These are phyloP conservation scores for Conidiobolus incongruus DNA, from an alignment of 371 early-diverging fungal genomes.

Conservation along the genomic window DNA sequence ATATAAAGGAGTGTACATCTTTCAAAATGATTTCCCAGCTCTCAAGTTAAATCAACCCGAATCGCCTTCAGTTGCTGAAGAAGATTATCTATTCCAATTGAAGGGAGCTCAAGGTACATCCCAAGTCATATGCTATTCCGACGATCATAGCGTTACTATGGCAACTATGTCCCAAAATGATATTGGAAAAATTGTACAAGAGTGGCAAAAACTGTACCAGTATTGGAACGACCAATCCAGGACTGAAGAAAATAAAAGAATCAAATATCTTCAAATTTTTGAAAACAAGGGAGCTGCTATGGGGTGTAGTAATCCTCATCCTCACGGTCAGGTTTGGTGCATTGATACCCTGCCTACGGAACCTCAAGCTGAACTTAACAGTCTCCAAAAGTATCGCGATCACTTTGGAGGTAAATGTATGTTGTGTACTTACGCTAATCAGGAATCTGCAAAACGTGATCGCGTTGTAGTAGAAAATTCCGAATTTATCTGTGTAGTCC, in stretches of 20 bases:
- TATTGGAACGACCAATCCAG: constrained; percentile 11
- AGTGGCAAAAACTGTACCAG: constrained; percentile 43
- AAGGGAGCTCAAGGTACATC: constrained; percentile 30
- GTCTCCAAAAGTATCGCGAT: constrained; percentile 24
- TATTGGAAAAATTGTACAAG: constrained; percentile 36
- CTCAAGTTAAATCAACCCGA: constrained; percentile 39
- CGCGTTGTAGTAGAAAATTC: constrained; percentile 61
- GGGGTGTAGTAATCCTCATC: constrained; percentile 93
- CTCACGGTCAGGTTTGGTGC: constrained; percentile 82
- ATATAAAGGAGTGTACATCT: constrained; percentile 50
- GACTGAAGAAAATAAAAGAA: too few relatives aligned
- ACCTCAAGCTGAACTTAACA: constrained; percentile 34
- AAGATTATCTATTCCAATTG: too few relatives aligned
- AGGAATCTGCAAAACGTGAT: constrained; percentile 23
- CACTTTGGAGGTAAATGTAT: constrained; percentile 28
- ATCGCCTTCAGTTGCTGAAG: background rate
- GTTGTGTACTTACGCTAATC: constrained; percentile 51
- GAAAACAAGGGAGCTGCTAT: constrained; percentile 92
- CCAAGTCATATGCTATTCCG: constrained; percentile 75
- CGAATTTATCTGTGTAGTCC: constrained; percentile 59
- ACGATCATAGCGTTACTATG: constrained; percentile 66
- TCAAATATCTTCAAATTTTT: constrained; percentile 64
- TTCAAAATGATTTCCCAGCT: constrained; percentile 80
- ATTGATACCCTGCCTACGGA: constrained; percentile 61
- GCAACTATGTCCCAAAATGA: constrained; percentile 51